Percentiles rank a stretch among this genome's conserved stretches.
These are phyloP conservation scores for Leccinum subgranulosum DNA, from an alignment of 768 basidiomycete genomes.

Conservation along the genomic window DNA sequence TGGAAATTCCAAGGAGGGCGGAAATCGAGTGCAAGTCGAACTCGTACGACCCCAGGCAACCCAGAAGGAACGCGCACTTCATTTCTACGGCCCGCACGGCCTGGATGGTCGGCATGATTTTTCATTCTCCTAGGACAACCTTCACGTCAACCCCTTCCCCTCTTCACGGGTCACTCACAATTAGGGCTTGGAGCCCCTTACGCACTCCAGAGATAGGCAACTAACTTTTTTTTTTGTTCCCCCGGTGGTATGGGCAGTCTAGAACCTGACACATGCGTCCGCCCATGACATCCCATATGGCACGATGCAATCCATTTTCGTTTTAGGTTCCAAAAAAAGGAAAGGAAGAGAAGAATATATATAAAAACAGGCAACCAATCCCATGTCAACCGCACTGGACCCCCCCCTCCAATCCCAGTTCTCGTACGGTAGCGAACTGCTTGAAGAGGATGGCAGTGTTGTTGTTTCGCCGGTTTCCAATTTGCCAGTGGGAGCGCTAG, in stretches of 20 bases:
- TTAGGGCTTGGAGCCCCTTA: constrained; percentile 4
- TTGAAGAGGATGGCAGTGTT: constrained; percentile 15
- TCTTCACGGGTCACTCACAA: neutral
- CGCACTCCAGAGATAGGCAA: constrained; percentile 7
- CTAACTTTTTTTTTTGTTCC: neutral
- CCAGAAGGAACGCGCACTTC: constrained; percentile 4
- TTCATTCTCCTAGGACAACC: constrained; percentile 22
- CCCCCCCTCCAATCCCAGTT: constrained; percentile 1
- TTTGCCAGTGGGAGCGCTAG: constrained; percentile 20
- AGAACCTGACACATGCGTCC: constrained; percentile 19
- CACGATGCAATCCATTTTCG: constrained; percentile 7
- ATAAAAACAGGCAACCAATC: neutral
- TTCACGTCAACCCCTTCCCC: constrained; percentile 5
- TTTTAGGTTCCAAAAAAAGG: neutral
- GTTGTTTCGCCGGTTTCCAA: constrained; percentile 9
- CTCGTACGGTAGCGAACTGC: constrained; percentile 13
- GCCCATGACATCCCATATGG: constrained; percentile 6
- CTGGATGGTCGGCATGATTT: neutral
- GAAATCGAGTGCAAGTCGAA: constrained; percentile 15
- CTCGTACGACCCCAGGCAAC: constrained; percentile 8
- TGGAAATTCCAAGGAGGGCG: constrained; percentile 19
- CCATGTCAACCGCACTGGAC: constrained; percentile 8
- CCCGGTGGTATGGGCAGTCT: constrained; percentile 6
- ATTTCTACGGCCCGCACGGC: neutral
- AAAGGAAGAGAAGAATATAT: neutral